phyloP scores from a whole-genome alignment of 2,329 filamentous ascomycete species.

The Xylariomycetidae sp. region DNA sequence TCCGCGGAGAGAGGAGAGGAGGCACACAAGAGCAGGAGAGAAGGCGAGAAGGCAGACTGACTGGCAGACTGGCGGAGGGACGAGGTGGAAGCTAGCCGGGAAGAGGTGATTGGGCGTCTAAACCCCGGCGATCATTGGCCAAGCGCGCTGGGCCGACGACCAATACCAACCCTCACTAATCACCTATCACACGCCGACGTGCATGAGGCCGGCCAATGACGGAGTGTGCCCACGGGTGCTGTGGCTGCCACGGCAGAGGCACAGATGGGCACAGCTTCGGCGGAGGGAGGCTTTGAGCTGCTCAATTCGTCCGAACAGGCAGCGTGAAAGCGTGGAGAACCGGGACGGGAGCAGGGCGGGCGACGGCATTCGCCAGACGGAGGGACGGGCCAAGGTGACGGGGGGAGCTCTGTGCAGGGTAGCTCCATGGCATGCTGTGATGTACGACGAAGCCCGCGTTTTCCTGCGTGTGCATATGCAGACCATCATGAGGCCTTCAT shows the following conservation, averaged over 20 bases:
- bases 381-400: conserved; percentile 6
- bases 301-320: conserved; percentile 3
- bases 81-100: conserved; percentile 25
- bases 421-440: neutral
- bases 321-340: neutral
- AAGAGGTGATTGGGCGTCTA: conserved; percentile 34
- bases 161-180: conserved; percentile 26
- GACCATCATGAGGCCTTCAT: conserved; percentile 16
- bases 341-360: conserved; percentile 6
- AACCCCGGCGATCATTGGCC: conserved; percentile 28
- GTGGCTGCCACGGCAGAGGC: conserved; percentile 19
- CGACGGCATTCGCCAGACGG: conserved; percentile 4
- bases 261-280: conserved; percentile 10
- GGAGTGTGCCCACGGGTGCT: conserved; percentile 11
- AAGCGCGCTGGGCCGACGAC: conserved; percentile 21
- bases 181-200: conserved; percentile 25
- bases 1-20: too few relatives aligned
- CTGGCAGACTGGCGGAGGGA: conserved; percentile 11
- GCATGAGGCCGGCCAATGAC: conserved; percentile 19
- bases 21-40: too few relatives aligned
- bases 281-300: conserved; percentile 4
- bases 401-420: neutral
- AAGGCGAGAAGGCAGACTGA: conserved; percentile 2
- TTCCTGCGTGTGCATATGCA: conserved; percentile 17
- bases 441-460: conserved; percentile 5